Percentiles rank a stretch among this genome's conserved stretches.
Evolutionary conservation across 2,329 filamentous ascomycete genomes (phyloP).

Genomic region (Colletotrichum cuscutae): DNA sequence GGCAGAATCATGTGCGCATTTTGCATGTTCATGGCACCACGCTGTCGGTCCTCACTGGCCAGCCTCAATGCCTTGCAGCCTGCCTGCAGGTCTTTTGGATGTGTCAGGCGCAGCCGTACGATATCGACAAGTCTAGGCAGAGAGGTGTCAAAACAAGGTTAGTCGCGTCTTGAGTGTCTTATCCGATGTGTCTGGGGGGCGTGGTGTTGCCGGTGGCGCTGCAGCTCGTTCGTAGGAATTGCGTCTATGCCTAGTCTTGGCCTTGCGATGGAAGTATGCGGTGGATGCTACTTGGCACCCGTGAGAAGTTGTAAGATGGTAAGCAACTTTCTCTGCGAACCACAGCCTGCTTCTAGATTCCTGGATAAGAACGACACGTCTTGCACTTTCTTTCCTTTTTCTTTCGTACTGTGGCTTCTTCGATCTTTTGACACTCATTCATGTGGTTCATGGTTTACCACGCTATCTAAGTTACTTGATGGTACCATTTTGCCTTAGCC

Average conservation of each 20-base stretch:
- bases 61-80: slow-evolving; percentile 10
- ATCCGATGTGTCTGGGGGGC: not conserved
- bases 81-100: slow-evolving; percentile 20
- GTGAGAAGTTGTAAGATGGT: slow-evolving; percentile 1
- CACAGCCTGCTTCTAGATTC: slow-evolving; percentile 20
- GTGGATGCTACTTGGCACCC: slow-evolving; percentile 19
- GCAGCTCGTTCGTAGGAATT: slow-evolving; percentile 6
- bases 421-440: not conserved
- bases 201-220: not conserved
- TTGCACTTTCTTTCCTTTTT: slow-evolving; percentile 16
- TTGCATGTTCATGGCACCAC: slow-evolving; percentile 18
- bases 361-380: slow-evolving; percentile 13
- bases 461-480: too few relatives aligned
- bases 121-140: not conserved
- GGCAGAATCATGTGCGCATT: slow-evolving; percentile 28
- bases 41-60: slow-evolving; percentile 24
- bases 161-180: slow-evolving; percentile 27
- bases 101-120: slow-evolving; percentile 30
- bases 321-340: not conserved
- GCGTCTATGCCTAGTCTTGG: slow-evolving; percentile 5
- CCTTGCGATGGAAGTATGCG: not conserved
- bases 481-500: too few relatives aligned
- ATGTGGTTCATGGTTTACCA: not conserved
- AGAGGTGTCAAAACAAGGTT: slow-evolving; percentile 31
- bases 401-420: not conserved